Conservation (phyloP, 768 basidiomycete genomes). For the Mycena rebaudengoi region DNA sequence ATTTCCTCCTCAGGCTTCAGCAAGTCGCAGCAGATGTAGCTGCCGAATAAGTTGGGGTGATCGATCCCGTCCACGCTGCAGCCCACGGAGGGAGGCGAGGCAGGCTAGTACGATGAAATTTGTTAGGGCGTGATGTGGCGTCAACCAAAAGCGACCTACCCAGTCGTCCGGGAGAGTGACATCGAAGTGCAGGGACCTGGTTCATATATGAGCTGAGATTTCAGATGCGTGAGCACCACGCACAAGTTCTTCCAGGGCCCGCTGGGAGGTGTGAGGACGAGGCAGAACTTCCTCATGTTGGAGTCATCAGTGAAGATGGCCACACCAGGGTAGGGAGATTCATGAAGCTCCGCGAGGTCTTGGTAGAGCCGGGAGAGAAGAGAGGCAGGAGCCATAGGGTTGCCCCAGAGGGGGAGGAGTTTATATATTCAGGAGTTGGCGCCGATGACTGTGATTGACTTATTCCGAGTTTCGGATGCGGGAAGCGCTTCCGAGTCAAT, state of each 20-base stretch:
- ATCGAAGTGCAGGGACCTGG: constrained; percentile 19
- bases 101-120: constrained; percentile 39
- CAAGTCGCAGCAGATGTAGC: constrained; percentile 54
- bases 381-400: constrained; percentile 14
- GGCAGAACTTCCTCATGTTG: constrained; percentile 50
- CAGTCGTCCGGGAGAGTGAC: constrained; percentile 44
- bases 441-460: too few relatives aligned
- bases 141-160: constrained; percentile 34
- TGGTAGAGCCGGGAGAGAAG: constrained; percentile 48
- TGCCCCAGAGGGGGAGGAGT: neutral
- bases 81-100: constrained; percentile 43
- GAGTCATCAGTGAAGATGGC: constrained; percentile 51
- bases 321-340: constrained; percentile 54
- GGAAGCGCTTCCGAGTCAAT: too few relatives aligned
- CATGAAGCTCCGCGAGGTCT: constrained; percentile 51
- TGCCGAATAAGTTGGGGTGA: constrained; percentile 51
- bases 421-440: too few relatives aligned
- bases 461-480: too few relatives aligned
- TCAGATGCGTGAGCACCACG: neutral
- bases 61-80: constrained; percentile 45
- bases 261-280: constrained; percentile 52
- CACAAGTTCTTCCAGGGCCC: constrained; percentile 54
- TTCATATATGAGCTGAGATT: neutral
- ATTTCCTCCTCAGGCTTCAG: constrained; percentile 38
- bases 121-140: neutral